Conservation (phyloP, 2,329 filamentous ascomycete species). For the Exophiala aquamarina region DNA sequence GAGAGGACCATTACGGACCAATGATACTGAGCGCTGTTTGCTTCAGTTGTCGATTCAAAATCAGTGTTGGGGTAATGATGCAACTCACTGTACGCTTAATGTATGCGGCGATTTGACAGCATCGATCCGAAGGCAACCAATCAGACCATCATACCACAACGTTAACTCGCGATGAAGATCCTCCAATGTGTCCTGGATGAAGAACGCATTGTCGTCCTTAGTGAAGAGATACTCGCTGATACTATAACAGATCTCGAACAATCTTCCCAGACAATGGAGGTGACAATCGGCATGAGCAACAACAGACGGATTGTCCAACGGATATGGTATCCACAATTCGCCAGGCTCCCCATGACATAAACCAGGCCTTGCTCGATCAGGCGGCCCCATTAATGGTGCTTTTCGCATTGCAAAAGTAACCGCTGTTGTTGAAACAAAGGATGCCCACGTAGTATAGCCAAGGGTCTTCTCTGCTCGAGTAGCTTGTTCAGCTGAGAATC, state of each 20-base stretch:
- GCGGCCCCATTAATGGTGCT: slow-evolving; percentile 1
- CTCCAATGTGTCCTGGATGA: slow-evolving; percentile 1
- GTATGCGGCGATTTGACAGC: slow-evolving; percentile 6
- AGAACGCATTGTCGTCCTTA: not conserved
- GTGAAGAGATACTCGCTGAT: slow-evolving; percentile 9
- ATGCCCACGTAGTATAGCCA: slow-evolving; percentile 8
- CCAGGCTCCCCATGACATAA: slow-evolving; percentile 1
- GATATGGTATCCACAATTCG: slow-evolving; percentile 6
- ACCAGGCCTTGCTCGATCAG: not conserved
- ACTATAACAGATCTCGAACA: slow-evolving; percentile 42
- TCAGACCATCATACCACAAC: slow-evolving; percentile 2
- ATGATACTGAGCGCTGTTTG: slow-evolving; percentile 5
- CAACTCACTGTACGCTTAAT: slow-evolving; percentile 6
- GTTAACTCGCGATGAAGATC: slow-evolving; percentile 8
- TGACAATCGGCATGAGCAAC: slow-evolving; percentile 2
- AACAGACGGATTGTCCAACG: not conserved
- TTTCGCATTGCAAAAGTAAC: slow-evolving; percentile 7
- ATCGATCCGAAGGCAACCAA: slow-evolving; percentile 1
- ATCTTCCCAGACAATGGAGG: not conserved
- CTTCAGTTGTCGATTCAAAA: not conserved
- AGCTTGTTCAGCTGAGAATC: slow-evolving; percentile 1
- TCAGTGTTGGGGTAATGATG: not conserved
- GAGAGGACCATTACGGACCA: slow-evolving; percentile 7
- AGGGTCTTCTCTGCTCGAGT: slow-evolving; percentile 1
- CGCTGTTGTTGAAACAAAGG: slow-evolving; percentile 8